These are phyloP conservation scores for Lachnum nothofagi DNA, from an alignment of 2,329 filamentous ascomycete species.

Conservation along the genomic window DNA sequence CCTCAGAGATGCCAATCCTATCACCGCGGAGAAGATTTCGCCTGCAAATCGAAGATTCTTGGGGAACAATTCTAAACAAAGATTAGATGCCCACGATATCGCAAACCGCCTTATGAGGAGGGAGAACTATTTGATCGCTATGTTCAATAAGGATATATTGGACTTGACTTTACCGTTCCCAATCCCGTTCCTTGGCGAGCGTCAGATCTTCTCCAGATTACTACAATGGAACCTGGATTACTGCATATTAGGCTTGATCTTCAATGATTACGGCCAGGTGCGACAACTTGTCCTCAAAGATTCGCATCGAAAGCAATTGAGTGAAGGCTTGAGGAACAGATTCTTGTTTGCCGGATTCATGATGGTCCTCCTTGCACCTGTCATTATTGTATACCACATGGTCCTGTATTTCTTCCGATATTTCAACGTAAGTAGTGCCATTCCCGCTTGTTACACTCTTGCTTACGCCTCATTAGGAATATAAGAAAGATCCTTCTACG, in stretches of 20 bases:
- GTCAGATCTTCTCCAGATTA: slow-evolving; percentile 81
- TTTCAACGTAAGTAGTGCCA: slow-evolving; percentile 63
- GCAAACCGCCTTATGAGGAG: slow-evolving; percentile 94
- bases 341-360: slow-evolving; percentile 80
- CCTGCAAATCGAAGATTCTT: slow-evolving; percentile 52
- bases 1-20: slow-evolving; percentile 63
- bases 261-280: slow-evolving; percentile 83
- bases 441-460: background rate
- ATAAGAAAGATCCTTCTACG: slow-evolving; percentile 85
- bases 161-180: slow-evolving; percentile 82
- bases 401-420: slow-evolving; percentile 92
- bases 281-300: slow-evolving; percentile 80
- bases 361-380: slow-evolving; percentile 80
- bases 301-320: slow-evolving; percentile 71
- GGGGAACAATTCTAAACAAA: slow-evolving; percentile 83
- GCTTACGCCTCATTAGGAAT: slow-evolving; percentile 56
- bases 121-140: slow-evolving; percentile 92
- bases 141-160: slow-evolving; percentile 95
- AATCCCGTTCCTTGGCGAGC: slow-evolving; percentile 72
- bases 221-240: slow-evolving; percentile 89
- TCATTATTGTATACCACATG: slow-evolving; percentile 79
- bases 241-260: slow-evolving; percentile 88
- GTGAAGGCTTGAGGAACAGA: slow-evolving; percentile 68
- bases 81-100: slow-evolving; percentile 93
- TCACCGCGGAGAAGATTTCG: slow-evolving; percentile 58